These are phyloP conservation scores for Tetrahymena thermophila DNA, from an alignment of 73 alveolate species.

Conservation along the genomic window DNA sequence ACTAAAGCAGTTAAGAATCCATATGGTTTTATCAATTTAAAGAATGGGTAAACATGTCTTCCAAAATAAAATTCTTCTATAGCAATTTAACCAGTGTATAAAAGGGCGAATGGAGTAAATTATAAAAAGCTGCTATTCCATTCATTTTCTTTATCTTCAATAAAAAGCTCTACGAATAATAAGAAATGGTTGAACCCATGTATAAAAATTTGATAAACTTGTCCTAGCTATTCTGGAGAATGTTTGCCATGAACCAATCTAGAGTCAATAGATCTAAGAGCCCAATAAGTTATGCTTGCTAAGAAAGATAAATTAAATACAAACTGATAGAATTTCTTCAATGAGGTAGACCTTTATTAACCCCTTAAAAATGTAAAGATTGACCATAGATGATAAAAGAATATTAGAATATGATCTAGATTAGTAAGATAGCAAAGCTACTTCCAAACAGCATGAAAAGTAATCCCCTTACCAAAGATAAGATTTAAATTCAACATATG, in stretches of 20 bases:
- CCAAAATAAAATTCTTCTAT: background rate
- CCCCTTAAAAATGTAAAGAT: background rate
- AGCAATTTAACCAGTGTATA: background rate
- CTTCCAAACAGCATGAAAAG: background rate
- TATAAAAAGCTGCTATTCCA: background rate
- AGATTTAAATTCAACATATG: background rate
- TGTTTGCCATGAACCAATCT: background rate
- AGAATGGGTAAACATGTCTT: background rate
- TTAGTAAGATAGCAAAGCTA: background rate
- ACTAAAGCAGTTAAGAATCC: background rate
- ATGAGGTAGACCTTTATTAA: background rate
- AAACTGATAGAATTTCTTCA: background rate
- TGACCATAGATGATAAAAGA: background rate
- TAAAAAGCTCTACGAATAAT: background rate
- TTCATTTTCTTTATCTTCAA: background rate
- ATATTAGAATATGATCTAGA: background rate
- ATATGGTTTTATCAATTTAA: background rate
- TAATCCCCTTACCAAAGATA: background rate
- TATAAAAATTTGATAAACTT: background rate
- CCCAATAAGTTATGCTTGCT: background rate
- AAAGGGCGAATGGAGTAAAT: background rate
- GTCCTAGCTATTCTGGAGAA: background rate
- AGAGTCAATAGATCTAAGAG: background rate
- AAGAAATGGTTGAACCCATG: background rate
- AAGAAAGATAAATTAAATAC: background rate